A percentile compares a stretch with the other conserved stretches of the same genome.
Conservation (phyloP, 2,329 filamentous ascomycete genomes). For the Talaromyces sp. region DNA sequence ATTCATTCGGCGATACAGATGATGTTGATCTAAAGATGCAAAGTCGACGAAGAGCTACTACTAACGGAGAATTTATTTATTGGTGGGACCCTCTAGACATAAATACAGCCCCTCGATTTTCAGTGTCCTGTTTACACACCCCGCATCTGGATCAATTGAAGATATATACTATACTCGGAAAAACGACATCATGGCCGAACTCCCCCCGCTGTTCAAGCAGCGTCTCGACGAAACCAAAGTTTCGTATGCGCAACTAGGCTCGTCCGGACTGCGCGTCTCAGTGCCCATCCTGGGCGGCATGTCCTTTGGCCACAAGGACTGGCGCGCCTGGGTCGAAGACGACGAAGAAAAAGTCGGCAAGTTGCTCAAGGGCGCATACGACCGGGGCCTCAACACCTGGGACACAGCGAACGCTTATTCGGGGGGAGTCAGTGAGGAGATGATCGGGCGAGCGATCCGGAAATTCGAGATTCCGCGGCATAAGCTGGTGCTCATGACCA, state of each 20-base stretch:
- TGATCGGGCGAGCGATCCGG: constrained; percentile 60
- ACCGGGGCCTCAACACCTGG: constrained; percentile 23
- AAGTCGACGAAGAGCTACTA: not conserved
- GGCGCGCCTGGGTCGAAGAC: constrained; percentile 3
- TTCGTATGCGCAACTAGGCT: constrained; percentile 15
- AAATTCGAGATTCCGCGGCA: constrained; percentile 53
- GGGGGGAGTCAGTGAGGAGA: constrained; percentile 57
- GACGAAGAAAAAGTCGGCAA: constrained; percentile 6
- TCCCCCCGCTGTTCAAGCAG: constrained; percentile 6
- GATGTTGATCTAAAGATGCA: not conserved
- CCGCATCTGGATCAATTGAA: not conserved
- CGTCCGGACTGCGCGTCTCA: constrained; percentile 20
- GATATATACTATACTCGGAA: not conserved
- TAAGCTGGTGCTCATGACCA: constrained; percentile 55
- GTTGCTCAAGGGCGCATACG: constrained; percentile 21
- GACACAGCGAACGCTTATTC: constrained; percentile 28
- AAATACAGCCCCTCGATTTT: not conserved
- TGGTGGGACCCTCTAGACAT: not conserved
- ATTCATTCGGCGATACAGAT: not conserved
- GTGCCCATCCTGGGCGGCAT: constrained; percentile 19
- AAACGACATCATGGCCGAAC: constrained; percentile 1
- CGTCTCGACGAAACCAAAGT: constrained; percentile 10
- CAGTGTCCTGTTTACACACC: not conserved
- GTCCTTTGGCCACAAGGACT: constrained; percentile 1
- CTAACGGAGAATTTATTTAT: not conserved